Evolutionary conservation across 305 asterid species (phyloP), one percentile per base, ranked within the genome.

Genomic region (Solanum chacoense): DNA sequence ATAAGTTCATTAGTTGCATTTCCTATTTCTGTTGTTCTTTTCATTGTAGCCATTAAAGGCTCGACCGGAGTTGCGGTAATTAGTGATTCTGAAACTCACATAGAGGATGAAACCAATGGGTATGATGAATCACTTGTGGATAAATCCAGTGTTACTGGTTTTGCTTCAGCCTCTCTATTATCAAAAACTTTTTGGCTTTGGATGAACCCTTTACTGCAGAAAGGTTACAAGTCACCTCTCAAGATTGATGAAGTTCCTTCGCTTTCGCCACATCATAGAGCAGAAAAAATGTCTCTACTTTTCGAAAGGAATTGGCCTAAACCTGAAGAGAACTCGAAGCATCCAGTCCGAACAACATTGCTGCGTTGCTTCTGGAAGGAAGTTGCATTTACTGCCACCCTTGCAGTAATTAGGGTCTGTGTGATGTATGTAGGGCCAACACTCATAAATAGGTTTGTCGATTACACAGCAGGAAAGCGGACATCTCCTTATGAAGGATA

Each of bases 401-500:
- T 97, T 3, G 99, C 99, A 0, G 74, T 96, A 28, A 14, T 93
- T 24, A 92, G 98, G 91, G 94, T 96, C 2, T 94, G 93, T 34
- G 99, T 95, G 81, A 55, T 95, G 92, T 97, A 96, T 79, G 90
- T 96, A 0, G 99, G 99, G 7, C 99, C 99, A 1, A 94, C 94
- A 2, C 90, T 97, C 31, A 94, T 97, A 84, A 97, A 96, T 84
- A 88, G 94, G 1, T 97, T 97, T 9, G 99, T 97, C 0, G 91
- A 94, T 88, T 95, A 89, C 84, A 97, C 99, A 0, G 69, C 99
- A 0, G 99, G 99, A 35, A 91, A 86, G 20, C 86, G 94, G 63
- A 92, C 90, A 28, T 94, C 98, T 2, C 93, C 91, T 22, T 90
- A 91, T 10, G 96, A 97, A 90, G 99, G 98, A 67, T 97, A 96